Conservation (phyloP, 441 rosid species). For the Populus hybrid region DNA sequence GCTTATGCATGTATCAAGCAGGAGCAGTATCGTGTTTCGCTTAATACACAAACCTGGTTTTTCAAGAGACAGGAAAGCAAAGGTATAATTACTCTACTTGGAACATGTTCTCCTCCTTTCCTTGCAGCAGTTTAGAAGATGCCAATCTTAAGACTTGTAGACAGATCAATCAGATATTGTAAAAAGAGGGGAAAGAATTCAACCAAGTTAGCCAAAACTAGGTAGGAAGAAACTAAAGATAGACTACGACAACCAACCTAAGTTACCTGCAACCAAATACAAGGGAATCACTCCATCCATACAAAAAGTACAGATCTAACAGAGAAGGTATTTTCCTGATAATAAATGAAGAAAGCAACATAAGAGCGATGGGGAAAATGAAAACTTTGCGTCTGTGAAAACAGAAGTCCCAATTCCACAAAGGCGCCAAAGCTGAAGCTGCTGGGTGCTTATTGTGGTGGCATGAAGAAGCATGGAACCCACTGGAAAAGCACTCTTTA, state of each 20-base stretch:
- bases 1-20: too few relatives aligned
- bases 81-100: too few relatives aligned
- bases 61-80: too few relatives aligned
- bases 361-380: not conserved
- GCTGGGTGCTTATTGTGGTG: not conserved
- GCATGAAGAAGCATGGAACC: not conserved
- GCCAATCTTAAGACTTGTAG: not conserved
- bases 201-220: not conserved
- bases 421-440: not conserved
- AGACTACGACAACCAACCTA: not conserved
- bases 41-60: too few relatives aligned
- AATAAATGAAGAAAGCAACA: not conserved
- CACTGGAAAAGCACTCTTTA: not conserved
- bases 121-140: not conserved
- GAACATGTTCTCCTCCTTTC: not conserved
- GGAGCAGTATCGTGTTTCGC: too few relatives aligned
- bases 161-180: not conserved
- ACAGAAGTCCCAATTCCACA: not conserved
- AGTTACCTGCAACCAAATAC: not conserved
- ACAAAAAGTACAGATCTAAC: not conserved
- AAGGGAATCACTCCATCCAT: not conserved
- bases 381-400: not conserved
- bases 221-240: not conserved
- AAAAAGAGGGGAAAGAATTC: not conserved
- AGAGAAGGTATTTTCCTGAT: too few relatives aligned